A percentile compares a stretch with the other conserved stretches of the same genome.
Conservation (phyloP, 768 basidiomycete genomes). For the Termitomyces sp. region DNA sequence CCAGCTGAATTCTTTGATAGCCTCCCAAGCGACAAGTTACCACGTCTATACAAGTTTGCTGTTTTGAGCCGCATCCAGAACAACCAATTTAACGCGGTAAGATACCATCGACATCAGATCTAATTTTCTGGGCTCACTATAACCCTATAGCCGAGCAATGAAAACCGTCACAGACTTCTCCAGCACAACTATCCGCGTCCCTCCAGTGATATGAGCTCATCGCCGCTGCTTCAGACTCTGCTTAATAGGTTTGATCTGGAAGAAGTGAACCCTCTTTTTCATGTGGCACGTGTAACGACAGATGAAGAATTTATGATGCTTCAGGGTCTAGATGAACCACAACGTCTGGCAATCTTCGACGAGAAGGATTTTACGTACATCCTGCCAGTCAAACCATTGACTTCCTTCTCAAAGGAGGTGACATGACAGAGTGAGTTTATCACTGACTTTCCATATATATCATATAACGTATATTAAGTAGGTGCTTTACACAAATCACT, state of each 20-base stretch:
- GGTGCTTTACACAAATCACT: too few relatives aligned
- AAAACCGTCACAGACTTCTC: background rate
- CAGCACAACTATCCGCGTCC: background rate
- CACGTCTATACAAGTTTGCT: background rate
- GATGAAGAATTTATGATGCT: slow-evolving; percentile 1
- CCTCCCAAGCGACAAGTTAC: background rate
- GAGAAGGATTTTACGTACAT: background rate
- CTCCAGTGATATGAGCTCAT: background rate
- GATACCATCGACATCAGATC: background rate
- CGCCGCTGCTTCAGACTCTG: background rate
- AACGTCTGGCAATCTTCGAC: slow-evolving; percentile 1
- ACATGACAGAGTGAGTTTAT: background rate
- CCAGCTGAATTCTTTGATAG: background rate
- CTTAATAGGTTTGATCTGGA: background rate
- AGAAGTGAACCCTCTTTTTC: slow-evolving; percentile 2
- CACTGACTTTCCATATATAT: background rate
- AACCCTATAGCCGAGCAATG: background rate
- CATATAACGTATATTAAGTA: too few relatives aligned
- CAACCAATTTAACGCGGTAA: background rate
- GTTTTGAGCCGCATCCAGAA: background rate
- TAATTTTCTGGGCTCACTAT: background rate
- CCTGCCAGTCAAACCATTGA: background rate
- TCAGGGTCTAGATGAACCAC: background rate
- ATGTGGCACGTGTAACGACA: background rate
- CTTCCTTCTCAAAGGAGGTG: background rate